phyloP scores from a whole-genome alignment of 2,329 filamentous ascomycete genomes.

The Fusarium compactum region DNA sequence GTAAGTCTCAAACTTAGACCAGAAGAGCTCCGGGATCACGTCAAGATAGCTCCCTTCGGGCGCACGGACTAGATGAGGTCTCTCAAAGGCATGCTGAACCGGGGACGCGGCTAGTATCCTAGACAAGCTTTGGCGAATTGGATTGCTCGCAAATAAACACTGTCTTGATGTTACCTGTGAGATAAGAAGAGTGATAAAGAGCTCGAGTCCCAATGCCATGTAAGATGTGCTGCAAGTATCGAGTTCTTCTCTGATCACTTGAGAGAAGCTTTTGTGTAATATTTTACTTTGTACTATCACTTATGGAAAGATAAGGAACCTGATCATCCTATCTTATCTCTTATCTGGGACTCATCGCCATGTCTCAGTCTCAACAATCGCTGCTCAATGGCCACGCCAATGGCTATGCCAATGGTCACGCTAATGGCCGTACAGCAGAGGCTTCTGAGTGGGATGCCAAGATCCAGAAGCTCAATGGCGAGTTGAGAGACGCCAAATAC shows the following conservation, averaged over 20 bases:
- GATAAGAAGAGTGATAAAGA: not conserved
- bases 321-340: not conserved
- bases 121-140: not conserved
- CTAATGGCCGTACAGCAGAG: not conserved
- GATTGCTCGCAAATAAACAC: not conserved
- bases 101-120: not conserved
- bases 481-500: constrained; percentile 1
- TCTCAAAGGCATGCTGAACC: not conserved
- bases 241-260: not conserved
- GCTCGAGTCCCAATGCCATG: too few species aligned
- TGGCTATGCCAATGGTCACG: not conserved
- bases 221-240: too few species aligned
- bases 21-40: not conserved
- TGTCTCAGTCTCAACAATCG: not conserved
- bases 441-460: not conserved
- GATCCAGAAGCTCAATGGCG: not conserved
- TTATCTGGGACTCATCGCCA: not conserved
- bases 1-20: not conserved
- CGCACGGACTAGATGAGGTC: not conserved
- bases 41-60: not conserved
- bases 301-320: not conserved
- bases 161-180: not conserved
- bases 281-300: not conserved
- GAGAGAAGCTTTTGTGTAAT: not conserved
- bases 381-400: not conserved